A percentile compares a stretch with the other conserved stretches of the same genome.
These are phyloP conservation scores for Geosmithia morbida DNA, from an alignment of 2,329 filamentous ascomycete genomes.

Conservation along the genomic window DNA sequence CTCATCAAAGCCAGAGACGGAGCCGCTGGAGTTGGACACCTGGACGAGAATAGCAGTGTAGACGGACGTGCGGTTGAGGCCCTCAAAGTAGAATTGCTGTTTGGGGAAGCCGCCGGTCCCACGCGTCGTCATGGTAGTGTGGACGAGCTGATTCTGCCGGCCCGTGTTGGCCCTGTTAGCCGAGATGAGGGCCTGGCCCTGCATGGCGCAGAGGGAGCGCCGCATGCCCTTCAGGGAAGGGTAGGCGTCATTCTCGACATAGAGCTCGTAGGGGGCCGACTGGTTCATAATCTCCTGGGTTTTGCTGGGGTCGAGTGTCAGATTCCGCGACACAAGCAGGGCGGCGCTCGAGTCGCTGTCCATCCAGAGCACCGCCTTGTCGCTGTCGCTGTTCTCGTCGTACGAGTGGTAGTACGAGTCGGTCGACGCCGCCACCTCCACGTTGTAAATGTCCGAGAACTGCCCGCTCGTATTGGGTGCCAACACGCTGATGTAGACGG, in stretches of 20 bases:
- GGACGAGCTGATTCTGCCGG: constrained; percentile 29
- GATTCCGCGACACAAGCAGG: constrained; percentile 62
- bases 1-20: neutral
- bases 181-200: constrained; percentile 47
- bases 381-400: constrained; percentile 16
- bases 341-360: constrained; percentile 73
- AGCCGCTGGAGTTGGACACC: constrained; percentile 18
- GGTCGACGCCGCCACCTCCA: constrained; percentile 70
- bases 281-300: constrained; percentile 38
- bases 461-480: constrained; percentile 49
- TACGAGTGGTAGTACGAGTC: constrained; percentile 63
- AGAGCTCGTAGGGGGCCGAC: constrained; percentile 59
- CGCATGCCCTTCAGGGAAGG: constrained; percentile 52
- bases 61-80: constrained; percentile 54
- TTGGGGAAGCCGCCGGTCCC: constrained; percentile 56
- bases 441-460: constrained; percentile 58
- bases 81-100: constrained; percentile 75
- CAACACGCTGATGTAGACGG: constrained; percentile 60
- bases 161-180: constrained; percentile 34
- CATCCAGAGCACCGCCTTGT: constrained; percentile 54
- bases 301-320: constrained; percentile 42
- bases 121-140: constrained; percentile 53
- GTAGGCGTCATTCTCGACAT: constrained; percentile 50
- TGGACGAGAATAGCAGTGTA: constrained; percentile 65
- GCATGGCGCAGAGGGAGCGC: constrained; percentile 72